A percentile compares a stretch with the other conserved stretches of the same genome.
Evolutionary conservation across 176 grass and related monocot genomes (phyloP).

Genomic region (Calamus simplicifolius): DNA sequence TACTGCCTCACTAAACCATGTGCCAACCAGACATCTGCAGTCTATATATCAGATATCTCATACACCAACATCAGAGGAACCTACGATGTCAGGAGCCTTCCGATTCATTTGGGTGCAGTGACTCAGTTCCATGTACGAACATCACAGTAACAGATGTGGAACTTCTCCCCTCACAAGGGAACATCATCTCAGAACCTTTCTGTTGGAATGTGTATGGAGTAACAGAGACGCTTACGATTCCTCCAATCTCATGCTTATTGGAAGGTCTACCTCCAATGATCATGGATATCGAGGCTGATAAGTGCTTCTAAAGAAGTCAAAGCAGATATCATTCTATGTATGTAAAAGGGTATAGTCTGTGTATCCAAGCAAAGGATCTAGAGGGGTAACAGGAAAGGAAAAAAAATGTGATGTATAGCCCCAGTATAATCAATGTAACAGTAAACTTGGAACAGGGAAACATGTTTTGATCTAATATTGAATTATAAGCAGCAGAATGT

Average conservation of each 20-base stretch:
- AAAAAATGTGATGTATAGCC: background rate
- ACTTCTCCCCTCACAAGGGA: constrained; percentile 44
- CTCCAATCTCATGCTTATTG: constrained; percentile 55
- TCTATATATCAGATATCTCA: constrained; percentile 55
- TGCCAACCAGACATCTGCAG: constrained; percentile 59
- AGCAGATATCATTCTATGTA: background rate
- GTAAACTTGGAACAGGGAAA: background rate
- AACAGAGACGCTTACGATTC: constrained; percentile 42
- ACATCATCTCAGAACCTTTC: constrained; percentile 41
- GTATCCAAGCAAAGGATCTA: background rate
- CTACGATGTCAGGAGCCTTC: constrained; percentile 61
- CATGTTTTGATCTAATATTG: no score
- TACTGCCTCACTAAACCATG: constrained; percentile 80
- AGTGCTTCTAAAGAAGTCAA: constrained; percentile 38
- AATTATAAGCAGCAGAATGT: background rate
- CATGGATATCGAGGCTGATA: constrained; percentile 19
- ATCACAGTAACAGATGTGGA: constrained; percentile 76
- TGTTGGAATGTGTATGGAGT: constrained; percentile 87
- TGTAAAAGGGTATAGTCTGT: background rate
- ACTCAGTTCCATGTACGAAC: constrained; percentile 84
- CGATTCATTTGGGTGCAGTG: constrained; percentile 89
- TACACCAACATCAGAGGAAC: constrained; percentile 74
- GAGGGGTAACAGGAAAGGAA: no score
- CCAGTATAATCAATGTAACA: background rate
- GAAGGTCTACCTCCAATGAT: constrained; percentile 35